These are phyloP conservation scores for Pseudocercospora vitis DNA, from an alignment of 2,329 filamentous ascomycete genomes.

Conservation along the genomic window DNA sequence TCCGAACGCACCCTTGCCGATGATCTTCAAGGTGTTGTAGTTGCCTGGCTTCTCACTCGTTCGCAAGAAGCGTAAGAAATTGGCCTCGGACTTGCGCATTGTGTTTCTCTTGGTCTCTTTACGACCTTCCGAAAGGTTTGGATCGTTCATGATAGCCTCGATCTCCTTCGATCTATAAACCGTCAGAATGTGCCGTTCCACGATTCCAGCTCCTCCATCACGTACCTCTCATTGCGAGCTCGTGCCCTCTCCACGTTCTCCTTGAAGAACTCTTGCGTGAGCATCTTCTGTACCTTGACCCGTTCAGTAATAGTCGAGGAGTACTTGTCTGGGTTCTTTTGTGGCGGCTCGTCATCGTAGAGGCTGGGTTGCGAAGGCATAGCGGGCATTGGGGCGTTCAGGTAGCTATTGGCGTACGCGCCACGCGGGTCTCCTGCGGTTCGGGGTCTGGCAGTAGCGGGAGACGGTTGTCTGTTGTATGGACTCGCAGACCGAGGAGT, in stretches of 20 bases:
- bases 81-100: slow-evolving; percentile 82
- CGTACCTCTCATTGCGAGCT: slow-evolving; percentile 88
- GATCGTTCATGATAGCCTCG: slow-evolving; percentile 78
- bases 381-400: slow-evolving; percentile 62
- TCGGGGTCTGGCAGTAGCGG: slow-evolving; percentile 70
- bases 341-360: slow-evolving; percentile 68
- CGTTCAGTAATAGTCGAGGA: slow-evolving; percentile 81
- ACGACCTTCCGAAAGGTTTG: slow-evolving; percentile 69
- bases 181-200: slow-evolving; percentile 12
- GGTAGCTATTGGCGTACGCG: slow-evolving; percentile 62
- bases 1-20: slow-evolving; percentile 97
- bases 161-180: slow-evolving; percentile 78
- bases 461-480: slow-evolving; percentile 68
- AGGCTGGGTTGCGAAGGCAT: slow-evolving; percentile 42
- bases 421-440: slow-evolving; percentile 70
- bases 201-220: background rate
- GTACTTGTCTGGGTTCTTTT: slow-evolving; percentile 78
- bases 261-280: slow-evolving; percentile 84
- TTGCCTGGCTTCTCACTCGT: slow-evolving; percentile 93
- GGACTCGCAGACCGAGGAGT: slow-evolving; percentile 64
- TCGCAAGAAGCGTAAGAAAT: slow-evolving; percentile 89
- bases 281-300: slow-evolving; percentile 63
- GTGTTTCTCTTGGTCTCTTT: slow-evolving; percentile 84
- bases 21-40: slow-evolving; percentile 95
- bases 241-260: slow-evolving; percentile 95